Base-by-base conservation (phyloP, 2,329 filamentous ascomycete genomes). In the Arthrobotrys pseudoclavata region DNA sequence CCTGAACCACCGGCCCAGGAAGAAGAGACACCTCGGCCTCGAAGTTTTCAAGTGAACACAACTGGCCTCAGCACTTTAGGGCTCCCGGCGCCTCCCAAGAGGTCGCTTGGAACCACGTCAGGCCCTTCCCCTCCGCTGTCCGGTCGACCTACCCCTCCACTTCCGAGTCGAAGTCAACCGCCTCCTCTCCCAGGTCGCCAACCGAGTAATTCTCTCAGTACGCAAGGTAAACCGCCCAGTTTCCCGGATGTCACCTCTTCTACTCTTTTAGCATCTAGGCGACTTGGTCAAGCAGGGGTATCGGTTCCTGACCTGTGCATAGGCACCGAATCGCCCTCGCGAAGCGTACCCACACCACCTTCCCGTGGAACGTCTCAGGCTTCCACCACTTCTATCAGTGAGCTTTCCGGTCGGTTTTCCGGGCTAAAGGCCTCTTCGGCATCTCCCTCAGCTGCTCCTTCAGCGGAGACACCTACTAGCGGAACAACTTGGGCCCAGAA, bases 251-350 rank as follows among this genome's bases (percentile, higher is more conserved):
- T 72, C 69, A 68, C 79, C 57, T 48, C 37, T 68, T 60, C 80
- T 53, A 47, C 80, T 10, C 75, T 79, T 52, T 88, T 86, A 4
- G 90, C 93, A 4, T 83, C 91, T 69, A 87, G 85, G 72, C 87
- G 92, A 48, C 86, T 97, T 7, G 89, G 90, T 10, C 87, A 89
- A 42, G 90, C 92, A 0, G 94, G 94, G 0, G 86, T 97, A 4
- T 92, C 90, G 0, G 92, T 97, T 0, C 91, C 93, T 0, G 91
- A 88, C 0, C 85, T 97, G 3, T 91, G 91, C 4, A 96, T 97
- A 77, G 90, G 89, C 2, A 83, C 79, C 82, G 26, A 79, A 71
- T 83, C 82, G 60, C 81, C 29, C 79, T 81, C 61, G 82, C 82
- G 29, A 80, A 80, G 48, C 81, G 80, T 53, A 61, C 78, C 80